These are phyloP conservation scores for Ceratocystis diversiconidia DNA, from an alignment of 2,329 filamentous ascomycete species.

Conservation along the genomic window DNA sequence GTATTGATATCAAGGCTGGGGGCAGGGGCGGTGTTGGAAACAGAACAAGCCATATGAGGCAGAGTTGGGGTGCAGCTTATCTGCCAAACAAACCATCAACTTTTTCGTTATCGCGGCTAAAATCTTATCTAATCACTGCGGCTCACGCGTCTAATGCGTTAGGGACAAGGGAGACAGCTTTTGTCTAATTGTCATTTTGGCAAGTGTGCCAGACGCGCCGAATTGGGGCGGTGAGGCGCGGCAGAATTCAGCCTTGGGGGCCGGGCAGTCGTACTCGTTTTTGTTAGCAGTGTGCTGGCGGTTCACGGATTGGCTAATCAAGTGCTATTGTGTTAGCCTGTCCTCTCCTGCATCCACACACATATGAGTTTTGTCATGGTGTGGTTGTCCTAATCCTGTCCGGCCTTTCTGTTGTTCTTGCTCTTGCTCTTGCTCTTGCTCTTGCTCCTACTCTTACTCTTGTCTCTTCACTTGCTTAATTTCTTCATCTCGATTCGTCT, in stretches of 20 bases:
- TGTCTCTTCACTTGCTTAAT: slow-evolving; percentile 7
- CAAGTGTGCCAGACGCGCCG: background rate
- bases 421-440: too few species aligned
- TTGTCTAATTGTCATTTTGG: background rate
- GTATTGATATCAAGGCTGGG: background rate
- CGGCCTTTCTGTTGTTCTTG: background rate
- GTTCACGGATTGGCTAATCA: background rate
- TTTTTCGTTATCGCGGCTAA: slow-evolving; percentile 14
- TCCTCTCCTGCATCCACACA: background rate
- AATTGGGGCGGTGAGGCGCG: slow-evolving; percentile 16
- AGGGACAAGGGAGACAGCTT: background rate
- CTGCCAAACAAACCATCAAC: background rate
- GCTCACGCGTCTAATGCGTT: background rate
- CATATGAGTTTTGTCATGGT: background rate
- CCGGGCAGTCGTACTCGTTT: background rate
- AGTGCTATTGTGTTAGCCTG: background rate
- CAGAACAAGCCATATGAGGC: background rate
- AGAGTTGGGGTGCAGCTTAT: background rate
- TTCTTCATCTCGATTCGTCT: background rate
- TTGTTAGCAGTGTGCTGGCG: background rate
- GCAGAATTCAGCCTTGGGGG: slow-evolving; percentile 19
- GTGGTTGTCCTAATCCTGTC: background rate
- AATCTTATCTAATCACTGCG: background rate
- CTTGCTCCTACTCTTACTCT: background rate
- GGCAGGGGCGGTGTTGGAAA: background rate